phyloP scores from a whole-genome alignment of 2,329 filamentous ascomycete genomes.

The Setomelanomma holmii region DNA sequence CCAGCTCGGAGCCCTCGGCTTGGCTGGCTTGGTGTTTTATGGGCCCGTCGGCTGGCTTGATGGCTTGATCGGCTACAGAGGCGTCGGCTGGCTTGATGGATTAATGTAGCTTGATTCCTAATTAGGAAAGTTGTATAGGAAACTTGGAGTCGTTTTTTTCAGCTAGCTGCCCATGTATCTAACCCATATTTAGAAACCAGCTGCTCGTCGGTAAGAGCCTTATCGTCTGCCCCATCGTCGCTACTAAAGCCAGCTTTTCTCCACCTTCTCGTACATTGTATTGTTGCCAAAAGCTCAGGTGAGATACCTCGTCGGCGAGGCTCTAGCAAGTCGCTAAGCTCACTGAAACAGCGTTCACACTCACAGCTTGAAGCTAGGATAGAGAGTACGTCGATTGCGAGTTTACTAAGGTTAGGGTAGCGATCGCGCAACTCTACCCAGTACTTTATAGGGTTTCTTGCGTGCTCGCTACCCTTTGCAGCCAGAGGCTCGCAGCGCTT shows the following conservation, averaged over 20 bases:
- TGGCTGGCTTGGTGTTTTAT: slow-evolving; percentile 1
- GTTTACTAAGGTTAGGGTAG: no score
- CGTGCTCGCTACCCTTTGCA: not conserved
- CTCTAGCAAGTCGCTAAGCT: no score
- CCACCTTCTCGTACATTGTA: not conserved
- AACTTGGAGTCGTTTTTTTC: not conserved
- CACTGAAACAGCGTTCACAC: no score
- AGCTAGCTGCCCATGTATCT: not conserved
- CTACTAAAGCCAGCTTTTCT: not conserved
- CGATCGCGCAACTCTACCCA: not conserved
- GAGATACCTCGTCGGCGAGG: no score
- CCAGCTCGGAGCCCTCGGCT: not conserved
- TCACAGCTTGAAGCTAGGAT: no score
- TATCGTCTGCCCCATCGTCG: not conserved
- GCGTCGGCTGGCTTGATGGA: slow-evolving; percentile 1
- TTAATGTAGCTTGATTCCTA: not conserved
- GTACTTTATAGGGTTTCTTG: slow-evolving; percentile 1
- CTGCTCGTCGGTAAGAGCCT: slow-evolving; percentile 2
- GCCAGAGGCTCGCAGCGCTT: not conserved
- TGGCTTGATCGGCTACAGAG: not conserved
- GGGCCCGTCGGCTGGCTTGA: not conserved
- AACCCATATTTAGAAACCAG: not conserved
- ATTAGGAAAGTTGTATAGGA: not conserved
- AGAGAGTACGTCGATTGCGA: no score
- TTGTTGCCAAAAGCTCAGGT: slow-evolving; percentile 3